Evolutionary conservation across 1,284 basidiomycete genomes (phyloP), one percentile per base, ranked within the genome.

Genomic region (Leccinum griseonigrum): DNA sequence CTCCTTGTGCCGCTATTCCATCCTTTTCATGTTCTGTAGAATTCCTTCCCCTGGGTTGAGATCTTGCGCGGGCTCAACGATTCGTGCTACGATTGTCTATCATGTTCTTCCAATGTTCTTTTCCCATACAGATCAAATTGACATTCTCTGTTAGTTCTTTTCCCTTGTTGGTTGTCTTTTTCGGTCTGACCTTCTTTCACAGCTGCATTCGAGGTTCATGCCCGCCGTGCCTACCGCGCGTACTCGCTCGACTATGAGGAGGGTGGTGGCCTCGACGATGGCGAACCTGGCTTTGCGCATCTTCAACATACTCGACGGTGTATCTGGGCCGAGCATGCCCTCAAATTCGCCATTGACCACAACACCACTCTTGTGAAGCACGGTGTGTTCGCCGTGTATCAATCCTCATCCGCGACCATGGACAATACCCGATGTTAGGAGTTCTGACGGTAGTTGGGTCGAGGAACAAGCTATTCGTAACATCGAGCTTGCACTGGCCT

Each of bases 31-130:
- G 26, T 18, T 46, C 32, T 61, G 18, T 46, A 91, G 90, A 70
- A 84, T 81, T 3, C 97, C 97, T 6, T 91, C 93, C 38, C 80
- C 86, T 29, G 95, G 22, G 22, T 26, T 26, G 22, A 98, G 62
- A 84, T 95, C 34, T 82, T 99, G 68, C 89, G 90, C 71, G 97
- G 99, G 78, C 85, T 99, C 53, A 94, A 92, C 66, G 97, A 99
- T 79, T 98, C 95, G 31, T 86, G 94, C 62, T 97, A 96, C 80
- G 22, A 97, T 94, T 26, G 96, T 99, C 34, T 99, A 92, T 77
- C 97, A 99, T 73, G 97, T 99, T 11, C 84, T 99, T 61, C 94
- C 95, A 16, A 85, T 92, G 13, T 99, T 99, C 85, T 99, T 98
- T 84, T 88, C 86, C 65, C 91, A 95, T 73, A 75, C 83, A 36